Evolutionary conservation across 1,284 basidiomycete genomes (phyloP).

Genomic region (Sutorius eximius): DNA sequence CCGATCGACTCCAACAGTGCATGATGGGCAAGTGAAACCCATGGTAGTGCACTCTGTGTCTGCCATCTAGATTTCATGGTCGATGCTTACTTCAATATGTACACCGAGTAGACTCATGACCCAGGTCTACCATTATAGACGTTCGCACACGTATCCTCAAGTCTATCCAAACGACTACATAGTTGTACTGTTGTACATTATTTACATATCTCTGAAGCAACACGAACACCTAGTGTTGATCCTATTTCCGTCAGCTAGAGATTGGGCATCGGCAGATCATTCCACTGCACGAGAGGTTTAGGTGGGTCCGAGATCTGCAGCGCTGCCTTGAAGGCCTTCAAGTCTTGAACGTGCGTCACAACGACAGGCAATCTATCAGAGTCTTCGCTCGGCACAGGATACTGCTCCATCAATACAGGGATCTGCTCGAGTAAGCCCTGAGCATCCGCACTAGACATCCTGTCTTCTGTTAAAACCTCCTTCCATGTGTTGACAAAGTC

Average conservation of each 20-base stretch:
- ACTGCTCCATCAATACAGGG: constrained; percentile 39
- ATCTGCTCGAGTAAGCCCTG: constrained; percentile 51
- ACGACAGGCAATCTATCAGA: constrained; percentile 48
- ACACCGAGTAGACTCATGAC: no score
- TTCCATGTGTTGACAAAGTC: constrained; percentile 59
- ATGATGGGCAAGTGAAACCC: no score
- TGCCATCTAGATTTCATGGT: no score
- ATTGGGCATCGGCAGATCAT: constrained; percentile 58
- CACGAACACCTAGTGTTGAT: not conserved
- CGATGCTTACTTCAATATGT: no score
- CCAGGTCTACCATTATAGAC: no score
- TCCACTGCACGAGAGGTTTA: constrained; percentile 66
- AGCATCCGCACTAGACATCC: constrained; percentile 44
- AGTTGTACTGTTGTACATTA: not conserved
- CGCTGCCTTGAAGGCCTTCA: constrained; percentile 68
- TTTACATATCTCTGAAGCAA: not conserved
- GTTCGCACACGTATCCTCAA: not conserved
- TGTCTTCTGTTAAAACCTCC: constrained; percentile 48
- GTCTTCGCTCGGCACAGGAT: constrained; percentile 46
- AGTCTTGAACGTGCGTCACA: constrained; percentile 67
- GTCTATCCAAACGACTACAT: not conserved
- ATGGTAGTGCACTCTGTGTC: no score
- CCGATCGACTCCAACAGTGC: no score
- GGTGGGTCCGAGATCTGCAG: constrained; percentile 54
- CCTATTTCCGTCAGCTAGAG: constrained; percentile 31